These are phyloP conservation scores for Patellifolia procumbens DNA, from an alignment of 179 eudicot species.

Conservation along the genomic window DNA sequence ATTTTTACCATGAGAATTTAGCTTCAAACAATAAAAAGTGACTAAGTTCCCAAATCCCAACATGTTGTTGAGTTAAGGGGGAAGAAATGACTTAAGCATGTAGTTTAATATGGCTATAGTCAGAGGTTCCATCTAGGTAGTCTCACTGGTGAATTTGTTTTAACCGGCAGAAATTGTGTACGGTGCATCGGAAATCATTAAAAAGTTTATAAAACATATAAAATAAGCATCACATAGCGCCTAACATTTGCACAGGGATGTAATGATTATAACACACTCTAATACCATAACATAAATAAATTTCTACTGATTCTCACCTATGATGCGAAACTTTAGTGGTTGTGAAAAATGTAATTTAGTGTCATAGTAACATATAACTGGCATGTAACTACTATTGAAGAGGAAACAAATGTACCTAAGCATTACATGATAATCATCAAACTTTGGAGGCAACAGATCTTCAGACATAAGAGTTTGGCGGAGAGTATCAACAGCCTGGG, in stretches of 20 bases:
- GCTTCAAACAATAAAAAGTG: neutral
- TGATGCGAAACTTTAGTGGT: no score
- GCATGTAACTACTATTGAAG: neutral
- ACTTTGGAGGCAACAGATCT: slow-evolving; percentile 51
- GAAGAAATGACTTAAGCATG: neutral
- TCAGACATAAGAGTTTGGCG: slow-evolving; percentile 52
- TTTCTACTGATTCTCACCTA: no score
- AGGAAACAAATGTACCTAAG: slow-evolving; percentile 39
- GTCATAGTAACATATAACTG: neutral
- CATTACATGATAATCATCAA: slow-evolving; percentile 69
- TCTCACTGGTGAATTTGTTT: neutral
- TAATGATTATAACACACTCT: no score
- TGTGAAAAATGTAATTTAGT: neutral
- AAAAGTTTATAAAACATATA: neutral
- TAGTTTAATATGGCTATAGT: neutral
- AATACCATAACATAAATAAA: no score
- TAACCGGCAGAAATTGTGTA: neutral
- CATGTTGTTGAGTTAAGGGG: neutral
- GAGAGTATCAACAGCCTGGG: slow-evolving; percentile 52
- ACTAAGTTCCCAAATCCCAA: neutral
- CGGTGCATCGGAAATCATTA: neutral
- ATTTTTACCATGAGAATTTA: neutral
- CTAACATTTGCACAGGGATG: no score
- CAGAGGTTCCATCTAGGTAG: neutral
- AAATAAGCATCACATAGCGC: neutral